phyloP scores from a whole-genome alignment of 1,284 basidiomycete species.

The Fomitopsis betulina region DNA sequence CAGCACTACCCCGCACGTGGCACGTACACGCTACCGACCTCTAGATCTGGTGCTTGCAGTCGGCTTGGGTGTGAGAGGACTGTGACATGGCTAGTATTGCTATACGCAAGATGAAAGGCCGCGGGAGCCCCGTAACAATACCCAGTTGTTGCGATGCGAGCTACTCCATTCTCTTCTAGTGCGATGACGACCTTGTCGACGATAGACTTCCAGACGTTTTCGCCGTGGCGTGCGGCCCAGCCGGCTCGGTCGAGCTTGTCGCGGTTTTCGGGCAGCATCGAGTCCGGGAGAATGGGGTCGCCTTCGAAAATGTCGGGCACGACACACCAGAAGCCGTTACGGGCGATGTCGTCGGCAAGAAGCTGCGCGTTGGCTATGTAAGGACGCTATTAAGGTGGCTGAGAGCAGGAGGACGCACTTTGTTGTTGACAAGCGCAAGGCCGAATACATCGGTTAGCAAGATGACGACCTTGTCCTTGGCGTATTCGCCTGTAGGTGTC shows the following conservation, averaged over 20 bases:
- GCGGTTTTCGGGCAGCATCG: constrained; percentile 25
- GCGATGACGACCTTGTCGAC: constrained; percentile 55
- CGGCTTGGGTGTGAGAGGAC: constrained; percentile 68
- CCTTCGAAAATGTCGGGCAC: constrained; percentile 57
- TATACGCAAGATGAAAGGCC: constrained; percentile 62
- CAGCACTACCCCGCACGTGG: not conserved
- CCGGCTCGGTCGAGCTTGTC: constrained; percentile 34
- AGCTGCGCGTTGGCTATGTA: constrained; percentile 35
- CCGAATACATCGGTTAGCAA: constrained; percentile 66
- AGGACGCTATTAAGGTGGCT: not conserved
- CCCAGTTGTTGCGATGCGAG: constrained; percentile 54
- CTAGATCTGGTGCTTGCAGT: constrained; percentile 59
- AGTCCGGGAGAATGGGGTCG: constrained; percentile 42
- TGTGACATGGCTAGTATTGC: constrained; percentile 48
- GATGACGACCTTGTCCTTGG: constrained; percentile 54
- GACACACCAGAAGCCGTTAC: constrained; percentile 64
- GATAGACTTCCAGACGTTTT: constrained; percentile 41
- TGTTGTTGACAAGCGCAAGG: constrained; percentile 48
- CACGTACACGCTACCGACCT: constrained; percentile 35
- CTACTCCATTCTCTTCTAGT: constrained; percentile 56
- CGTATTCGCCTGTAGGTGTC: constrained; percentile 41
- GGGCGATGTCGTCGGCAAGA: constrained; percentile 69
- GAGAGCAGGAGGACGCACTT: constrained; percentile 26
- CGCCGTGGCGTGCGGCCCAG: constrained; percentile 50
- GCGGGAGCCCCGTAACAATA: constrained; percentile 67